phyloP scores from a whole-genome alignment of 352 stramenopile genomes.

The Elongisporangium senticosum region DNA sequence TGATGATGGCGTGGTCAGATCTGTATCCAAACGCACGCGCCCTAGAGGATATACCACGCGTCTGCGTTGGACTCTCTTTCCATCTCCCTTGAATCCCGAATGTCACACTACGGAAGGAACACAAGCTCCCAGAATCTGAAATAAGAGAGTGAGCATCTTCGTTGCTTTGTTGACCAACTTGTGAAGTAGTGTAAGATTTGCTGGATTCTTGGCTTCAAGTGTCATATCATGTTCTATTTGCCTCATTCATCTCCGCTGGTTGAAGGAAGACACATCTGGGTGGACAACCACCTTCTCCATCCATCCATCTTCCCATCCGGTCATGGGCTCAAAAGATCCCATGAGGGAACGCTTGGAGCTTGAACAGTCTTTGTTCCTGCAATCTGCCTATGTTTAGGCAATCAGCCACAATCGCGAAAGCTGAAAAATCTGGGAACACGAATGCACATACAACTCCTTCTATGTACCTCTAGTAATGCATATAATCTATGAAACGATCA shows the following conservation, averaged over 20 bases:
- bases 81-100: not conserved
- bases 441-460: not conserved
- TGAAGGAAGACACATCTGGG: not conserved
- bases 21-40: conserved; percentile 1
- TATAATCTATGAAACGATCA: not conserved
- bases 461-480: not conserved
- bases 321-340: not conserved
- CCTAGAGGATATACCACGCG: conserved; percentile 5
- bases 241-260: not conserved
- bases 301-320: not conserved
- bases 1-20: conserved; percentile 1
- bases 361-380: not conserved
- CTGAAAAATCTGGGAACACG: not conserved
- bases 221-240: not conserved
- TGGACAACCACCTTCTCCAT: not conserved
- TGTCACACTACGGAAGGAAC: not conserved
- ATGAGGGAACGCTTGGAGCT: not conserved
- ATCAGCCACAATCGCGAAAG: not conserved
- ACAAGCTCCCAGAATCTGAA: not conserved
- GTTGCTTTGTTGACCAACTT: not conserved
- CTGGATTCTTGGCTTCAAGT: not conserved
- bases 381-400: not conserved
- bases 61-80: not conserved
- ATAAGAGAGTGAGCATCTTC: not conserved
- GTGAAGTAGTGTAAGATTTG: not conserved